Evolutionary conservation across 164 flowering plant species (phyloP).

Genomic region (Amborella trichopoda): DNA sequence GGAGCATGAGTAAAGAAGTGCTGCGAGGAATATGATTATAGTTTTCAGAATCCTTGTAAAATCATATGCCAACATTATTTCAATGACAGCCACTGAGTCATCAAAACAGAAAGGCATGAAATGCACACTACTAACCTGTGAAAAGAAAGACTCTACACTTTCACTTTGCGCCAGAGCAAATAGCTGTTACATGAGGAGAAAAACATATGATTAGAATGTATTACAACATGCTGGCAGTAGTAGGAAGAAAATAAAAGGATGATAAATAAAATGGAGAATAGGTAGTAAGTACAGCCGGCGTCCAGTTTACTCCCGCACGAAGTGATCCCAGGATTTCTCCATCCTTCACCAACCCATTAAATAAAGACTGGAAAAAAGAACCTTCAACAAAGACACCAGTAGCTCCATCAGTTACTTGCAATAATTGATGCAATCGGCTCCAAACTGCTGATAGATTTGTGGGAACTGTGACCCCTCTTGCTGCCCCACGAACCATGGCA

Average conservation of each 20-base stretch:
- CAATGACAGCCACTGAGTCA: too few species aligned
- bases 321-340: conserved; percentile 81
- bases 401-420: conserved; percentile 65
- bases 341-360: conserved; percentile 69
- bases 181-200: conserved; percentile 37
- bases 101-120: background rate
- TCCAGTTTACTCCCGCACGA: conserved; percentile 98
- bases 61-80: too few species aligned
- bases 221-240: background rate
- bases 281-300: conserved; percentile 48
- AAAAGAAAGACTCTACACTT: conserved; percentile 82
- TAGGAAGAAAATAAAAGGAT: background rate
- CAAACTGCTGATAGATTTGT: conserved; percentile 69
- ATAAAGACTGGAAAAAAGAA: conserved; percentile 76
- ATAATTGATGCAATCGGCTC: conserved; percentile 65
- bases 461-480: conserved; percentile 82
- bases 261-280: background rate
- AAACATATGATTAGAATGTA: background rate
- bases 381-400: conserved; percentile 79
- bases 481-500: conserved; percentile 96
- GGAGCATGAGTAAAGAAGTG: too few species aligned
- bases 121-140: conserved; percentile 50
- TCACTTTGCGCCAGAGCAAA: conserved; percentile 90
- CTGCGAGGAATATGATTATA: too few species aligned
- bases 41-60: too few species aligned